Conservation (phyloP, 1,284 basidiomycete species). For the Agroathelia rolfsii region DNA sequence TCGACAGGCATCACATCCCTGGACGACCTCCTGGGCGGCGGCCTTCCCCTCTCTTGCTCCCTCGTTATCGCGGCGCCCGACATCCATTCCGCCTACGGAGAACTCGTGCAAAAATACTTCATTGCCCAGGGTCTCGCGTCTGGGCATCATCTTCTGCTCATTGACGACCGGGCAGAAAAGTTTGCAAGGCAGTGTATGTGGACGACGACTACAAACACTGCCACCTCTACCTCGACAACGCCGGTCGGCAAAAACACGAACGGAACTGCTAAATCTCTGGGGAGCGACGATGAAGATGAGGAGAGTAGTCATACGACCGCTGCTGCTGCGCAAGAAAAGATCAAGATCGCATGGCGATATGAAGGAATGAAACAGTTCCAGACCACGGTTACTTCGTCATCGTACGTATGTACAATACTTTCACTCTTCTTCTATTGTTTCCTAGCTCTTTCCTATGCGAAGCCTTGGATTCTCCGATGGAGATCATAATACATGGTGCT, state of each 20-base stretch:
- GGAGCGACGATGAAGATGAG: constrained; percentile 28
- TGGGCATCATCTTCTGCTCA: constrained; percentile 59
- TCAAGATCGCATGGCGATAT: constrained; percentile 96
- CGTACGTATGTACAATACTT: constrained; percentile 33
- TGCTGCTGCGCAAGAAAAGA: constrained; percentile 31
- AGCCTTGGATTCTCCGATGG: constrained; percentile 10
- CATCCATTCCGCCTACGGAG: constrained; percentile 76
- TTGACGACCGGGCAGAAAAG: constrained; percentile 47
- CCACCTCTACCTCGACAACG: constrained; percentile 13
- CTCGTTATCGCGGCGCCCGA: constrained; percentile 75
- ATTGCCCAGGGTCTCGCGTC: constrained; percentile 76
- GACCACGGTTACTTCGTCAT: constrained; percentile 58
- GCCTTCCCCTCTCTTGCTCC: constrained; percentile 77
- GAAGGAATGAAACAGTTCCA: constrained; percentile 86
- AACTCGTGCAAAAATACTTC: constrained; percentile 83
- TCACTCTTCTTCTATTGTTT: constrained; percentile 1
- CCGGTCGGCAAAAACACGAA: constrained; percentile 25
- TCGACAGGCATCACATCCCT: constrained; percentile 89
- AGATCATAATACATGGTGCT: constrained; percentile 10
- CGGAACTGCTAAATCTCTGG: constrained; percentile 18
- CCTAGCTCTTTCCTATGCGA: constrained; percentile 10
- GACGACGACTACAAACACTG: constrained; percentile 32
- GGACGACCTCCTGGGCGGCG: constrained; percentile 93
- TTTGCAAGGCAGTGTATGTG: constrained; percentile 75
- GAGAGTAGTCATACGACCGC: constrained; percentile 31